Conservation (phyloP, 2,329 filamentous ascomycete genomes). For the Fusarium sambucinum region DNA sequence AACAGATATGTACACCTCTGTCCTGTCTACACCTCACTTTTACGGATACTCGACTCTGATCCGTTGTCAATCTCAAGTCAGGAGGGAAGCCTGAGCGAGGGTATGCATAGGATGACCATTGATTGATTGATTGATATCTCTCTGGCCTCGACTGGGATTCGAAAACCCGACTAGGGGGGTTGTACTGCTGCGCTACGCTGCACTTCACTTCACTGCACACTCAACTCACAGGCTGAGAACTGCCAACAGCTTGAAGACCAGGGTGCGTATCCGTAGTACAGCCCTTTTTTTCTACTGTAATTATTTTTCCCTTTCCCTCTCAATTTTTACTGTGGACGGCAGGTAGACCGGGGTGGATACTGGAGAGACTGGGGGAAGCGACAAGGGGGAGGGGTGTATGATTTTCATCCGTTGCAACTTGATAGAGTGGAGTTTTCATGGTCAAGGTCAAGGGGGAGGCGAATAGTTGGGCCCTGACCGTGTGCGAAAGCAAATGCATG, state of each 20-base stretch:
- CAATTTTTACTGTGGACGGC: conserved; percentile 32
- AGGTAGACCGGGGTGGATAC: conserved; percentile 42
- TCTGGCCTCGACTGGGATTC: conserved; percentile 33
- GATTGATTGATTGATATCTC: conserved; percentile 33
- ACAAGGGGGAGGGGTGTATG: conserved; percentile 39
- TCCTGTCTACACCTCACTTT: conserved; percentile 25
- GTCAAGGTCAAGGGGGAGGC: conserved; percentile 40
- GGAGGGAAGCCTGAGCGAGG: conserved; percentile 39
- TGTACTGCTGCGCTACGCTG: conserved; percentile 7
- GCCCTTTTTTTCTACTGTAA: conserved; percentile 16
- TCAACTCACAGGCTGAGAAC: conserved; percentile 16
- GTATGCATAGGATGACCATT: conserved; percentile 17
- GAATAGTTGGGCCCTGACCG: conserved; percentile 33
- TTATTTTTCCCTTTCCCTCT: conserved; percentile 21
- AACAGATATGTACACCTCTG: conserved; percentile 28
- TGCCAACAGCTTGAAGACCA: conserved; percentile 9
- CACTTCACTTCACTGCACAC: not conserved
- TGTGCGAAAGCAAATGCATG: conserved; percentile 27
- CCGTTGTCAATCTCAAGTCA: conserved; percentile 41
- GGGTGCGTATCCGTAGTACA: conserved; percentile 29
- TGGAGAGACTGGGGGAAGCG: conserved; percentile 45
- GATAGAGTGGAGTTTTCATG: conserved; percentile 35
- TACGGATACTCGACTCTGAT: conserved; percentile 12
- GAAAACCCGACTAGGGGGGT: conserved; percentile 18
- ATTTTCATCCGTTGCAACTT: conserved; percentile 28